Evolutionary conservation across 2,329 filamentous ascomycete genomes (phyloP).

Genomic region (Aspergillus terreus): DNA sequence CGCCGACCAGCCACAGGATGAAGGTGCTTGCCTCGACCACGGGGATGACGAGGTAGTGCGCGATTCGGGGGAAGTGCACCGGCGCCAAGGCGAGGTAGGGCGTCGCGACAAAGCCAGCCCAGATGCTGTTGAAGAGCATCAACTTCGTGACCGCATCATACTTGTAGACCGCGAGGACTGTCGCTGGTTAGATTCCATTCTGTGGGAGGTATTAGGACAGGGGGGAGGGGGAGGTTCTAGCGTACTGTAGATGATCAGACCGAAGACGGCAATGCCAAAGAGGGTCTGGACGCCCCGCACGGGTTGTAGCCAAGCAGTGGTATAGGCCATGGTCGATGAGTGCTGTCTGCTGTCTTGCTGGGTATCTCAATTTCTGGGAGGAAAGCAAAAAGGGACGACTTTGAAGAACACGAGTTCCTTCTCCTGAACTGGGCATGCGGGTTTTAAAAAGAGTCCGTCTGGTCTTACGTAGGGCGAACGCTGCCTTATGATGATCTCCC

Average conservation of each 20-base stretch:
- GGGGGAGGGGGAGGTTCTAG: slow-evolving; percentile 5
- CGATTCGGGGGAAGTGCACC: slow-evolving; percentile 56
- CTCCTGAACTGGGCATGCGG: not conserved
- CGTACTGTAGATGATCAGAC: slow-evolving; percentile 69
- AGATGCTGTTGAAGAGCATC: slow-evolving; percentile 73
- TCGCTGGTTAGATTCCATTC: not conserved
- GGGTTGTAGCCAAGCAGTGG: not conserved
- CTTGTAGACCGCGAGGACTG: slow-evolving; percentile 54
- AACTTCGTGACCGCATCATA: slow-evolving; percentile 65
- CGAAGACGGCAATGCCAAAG: slow-evolving; percentile 71
- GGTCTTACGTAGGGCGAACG: not conserved
- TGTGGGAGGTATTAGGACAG: not conserved
- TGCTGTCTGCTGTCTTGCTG: not conserved
- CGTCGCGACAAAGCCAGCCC: slow-evolving; percentile 67
- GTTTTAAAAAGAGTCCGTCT: not conserved
- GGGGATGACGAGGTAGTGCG: slow-evolving; percentile 64
- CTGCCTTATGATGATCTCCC: no score
- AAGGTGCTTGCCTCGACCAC: slow-evolving; percentile 68
- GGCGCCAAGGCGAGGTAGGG: slow-evolving; percentile 68
- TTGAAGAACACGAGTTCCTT: not conserved
- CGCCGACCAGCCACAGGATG: slow-evolving; percentile 87
- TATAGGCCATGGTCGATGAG: not conserved
- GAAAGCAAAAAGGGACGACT: not conserved
- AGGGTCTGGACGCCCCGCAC: slow-evolving; percentile 55
- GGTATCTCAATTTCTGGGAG: not conserved